Conservation (phyloP, 441 rosid genomes). For the Aleurites moluccanus region DNA sequence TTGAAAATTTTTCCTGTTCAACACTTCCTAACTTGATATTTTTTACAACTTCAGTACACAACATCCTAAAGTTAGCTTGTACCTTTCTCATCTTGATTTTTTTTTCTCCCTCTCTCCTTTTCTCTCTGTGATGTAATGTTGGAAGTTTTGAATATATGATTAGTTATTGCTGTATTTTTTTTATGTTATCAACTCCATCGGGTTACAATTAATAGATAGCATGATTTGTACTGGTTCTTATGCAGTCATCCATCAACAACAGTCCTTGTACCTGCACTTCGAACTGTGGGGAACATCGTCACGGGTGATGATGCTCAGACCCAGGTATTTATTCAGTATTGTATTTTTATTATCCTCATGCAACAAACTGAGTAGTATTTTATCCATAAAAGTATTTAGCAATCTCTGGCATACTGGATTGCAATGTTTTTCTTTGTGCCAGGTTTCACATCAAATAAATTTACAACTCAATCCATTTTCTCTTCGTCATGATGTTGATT, state of each 20-base stretch:
- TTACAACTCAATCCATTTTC: not conserved
- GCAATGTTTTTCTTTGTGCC: not conserved
- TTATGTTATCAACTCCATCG: not conserved
- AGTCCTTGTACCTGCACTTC: conserved; percentile 20
- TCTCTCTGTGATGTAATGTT: not conserved
- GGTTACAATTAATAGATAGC: conserved; percentile 1
- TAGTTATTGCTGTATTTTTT: not conserved
- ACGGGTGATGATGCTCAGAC: conserved; percentile 39
- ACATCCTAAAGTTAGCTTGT: not conserved
- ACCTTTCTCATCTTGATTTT: not conserved
- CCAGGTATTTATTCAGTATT: not conserved
- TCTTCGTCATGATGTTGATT: not conserved
- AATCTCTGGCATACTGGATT: not conserved
- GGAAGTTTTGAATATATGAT: not conserved
- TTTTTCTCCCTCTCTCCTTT: too few relatives aligned
- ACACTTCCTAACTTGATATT: not conserved
- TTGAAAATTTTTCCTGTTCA: not conserved
- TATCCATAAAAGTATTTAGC: not conserved
- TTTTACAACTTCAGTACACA: not conserved
- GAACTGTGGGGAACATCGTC: conserved; percentile 45
- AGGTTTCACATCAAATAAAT: not conserved
- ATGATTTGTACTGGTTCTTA: not conserved
- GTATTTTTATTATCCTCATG: not conserved
- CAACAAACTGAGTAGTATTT: not conserved
- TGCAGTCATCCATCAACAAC: conserved; percentile 21